A percentile compares a stretch with the other conserved stretches of the same genome.
phyloP scores from a whole-genome alignment of 106 monocot genomes.

The Apostasia ramifera region DNA sequence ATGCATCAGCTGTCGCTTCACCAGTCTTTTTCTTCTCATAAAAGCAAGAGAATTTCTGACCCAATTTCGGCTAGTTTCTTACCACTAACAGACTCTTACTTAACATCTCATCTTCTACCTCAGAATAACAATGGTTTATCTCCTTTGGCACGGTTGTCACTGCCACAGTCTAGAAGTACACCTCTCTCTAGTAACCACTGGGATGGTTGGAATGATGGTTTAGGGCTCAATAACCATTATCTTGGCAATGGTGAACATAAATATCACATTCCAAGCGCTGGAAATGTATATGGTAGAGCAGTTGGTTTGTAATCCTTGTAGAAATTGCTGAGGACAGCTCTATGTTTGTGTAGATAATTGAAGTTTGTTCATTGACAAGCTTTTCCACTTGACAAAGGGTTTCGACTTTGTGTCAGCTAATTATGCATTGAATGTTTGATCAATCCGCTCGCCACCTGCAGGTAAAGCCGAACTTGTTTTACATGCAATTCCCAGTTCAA shows the following conservation, averaged over 20 bases:
- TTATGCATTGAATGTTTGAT: too few species aligned
- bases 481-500: too few species aligned
- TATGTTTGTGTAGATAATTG: too few species aligned
- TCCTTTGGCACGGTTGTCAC: slow-evolving; percentile 35
- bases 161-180: slow-evolving; percentile 39
- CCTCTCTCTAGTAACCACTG: slow-evolving; percentile 38
- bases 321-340: not conserved
- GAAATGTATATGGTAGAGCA: slow-evolving; percentile 49
- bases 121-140: slow-evolving; percentile 36
- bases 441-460: too few species aligned
- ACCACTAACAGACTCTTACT: slow-evolving; percentile 46
- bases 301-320: slow-evolving; percentile 42
- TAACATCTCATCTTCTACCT: slow-evolving; percentile 25
- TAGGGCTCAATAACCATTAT: slow-evolving; percentile 38
- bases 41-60: slow-evolving; percentile 28
- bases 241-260: slow-evolving; percentile 44
- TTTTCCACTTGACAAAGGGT: too few species aligned
- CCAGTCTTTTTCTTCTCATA: slow-evolving; percentile 39
- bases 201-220: slow-evolving; percentile 58
- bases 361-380: too few species aligned
- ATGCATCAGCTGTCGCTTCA: slow-evolving; percentile 60
- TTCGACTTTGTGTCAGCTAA: too few species aligned
- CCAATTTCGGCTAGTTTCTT: slow-evolving; percentile 36
- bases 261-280: slow-evolving; percentile 36
- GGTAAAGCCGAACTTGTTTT: too few species aligned